These are phyloP conservation scores for Hibiscus mutabilis DNA, from an alignment of 345 rosid genomes.

Conservation along the genomic window DNA sequence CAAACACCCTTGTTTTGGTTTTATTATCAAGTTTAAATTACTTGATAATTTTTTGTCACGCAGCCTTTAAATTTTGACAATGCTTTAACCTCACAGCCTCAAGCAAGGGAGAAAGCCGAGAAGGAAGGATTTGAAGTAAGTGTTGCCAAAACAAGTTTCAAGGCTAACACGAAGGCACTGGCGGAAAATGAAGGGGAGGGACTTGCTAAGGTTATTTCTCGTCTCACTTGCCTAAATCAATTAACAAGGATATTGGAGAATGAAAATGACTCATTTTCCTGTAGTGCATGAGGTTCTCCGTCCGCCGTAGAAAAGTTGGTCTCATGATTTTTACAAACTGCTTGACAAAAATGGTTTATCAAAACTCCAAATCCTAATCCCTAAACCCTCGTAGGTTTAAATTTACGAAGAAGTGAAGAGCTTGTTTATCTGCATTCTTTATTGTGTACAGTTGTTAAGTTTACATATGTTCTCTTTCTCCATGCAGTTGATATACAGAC, in stretches of 20 bases:
- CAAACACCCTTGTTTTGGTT: not conserved
- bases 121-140: conserved; percentile 85
- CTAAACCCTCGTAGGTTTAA: not conserved
- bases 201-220: conserved; percentile 68
- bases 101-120: conserved; percentile 95
- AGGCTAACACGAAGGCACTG: conserved; percentile 97
- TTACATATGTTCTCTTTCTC: conserved; percentile 2
- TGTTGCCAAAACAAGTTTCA: conserved; percentile 89
- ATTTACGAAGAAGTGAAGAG: not conserved
- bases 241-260: not conserved
- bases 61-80: conserved; percentile 3
- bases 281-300: not conserved
- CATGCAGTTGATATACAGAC: conserved; percentile 89
- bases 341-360: not conserved
- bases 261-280: not conserved
- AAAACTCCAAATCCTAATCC: not conserved
- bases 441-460: not conserved
- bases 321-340: not conserved
- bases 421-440: not conserved
- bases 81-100: conserved; percentile 52
- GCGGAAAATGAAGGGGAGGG: conserved; percentile 99
- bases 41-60: not conserved
- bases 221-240: not conserved
- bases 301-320: not conserved
- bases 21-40: not conserved